Conservation (phyloP, 257 asterid genomes). For the Nicotiana benthamiana region DNA sequence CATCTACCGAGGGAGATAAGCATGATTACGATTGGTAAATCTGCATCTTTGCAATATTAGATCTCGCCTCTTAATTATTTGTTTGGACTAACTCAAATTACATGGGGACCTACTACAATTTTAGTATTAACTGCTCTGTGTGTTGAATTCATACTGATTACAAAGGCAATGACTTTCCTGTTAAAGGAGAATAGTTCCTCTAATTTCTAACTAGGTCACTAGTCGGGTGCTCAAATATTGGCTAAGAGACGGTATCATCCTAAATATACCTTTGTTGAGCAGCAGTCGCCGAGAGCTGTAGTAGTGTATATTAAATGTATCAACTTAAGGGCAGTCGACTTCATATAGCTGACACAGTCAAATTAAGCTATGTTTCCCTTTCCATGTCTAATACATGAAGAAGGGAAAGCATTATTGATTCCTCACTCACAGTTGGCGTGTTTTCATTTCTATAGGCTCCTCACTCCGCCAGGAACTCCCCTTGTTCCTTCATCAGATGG, state of each 20-base stretch:
- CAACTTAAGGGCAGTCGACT: background rate
- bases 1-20: conserved; percentile 34
- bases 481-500: conserved; percentile 67
- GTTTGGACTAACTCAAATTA: background rate
- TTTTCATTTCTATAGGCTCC: conserved; percentile 61
- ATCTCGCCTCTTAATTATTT: background rate
- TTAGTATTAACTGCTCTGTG: background rate
- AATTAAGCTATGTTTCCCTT: background rate
- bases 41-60: background rate
- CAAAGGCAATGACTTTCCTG: background rate
- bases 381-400: background rate
- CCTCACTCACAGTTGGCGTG: background rate
- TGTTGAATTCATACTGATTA: background rate
- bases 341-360: background rate
- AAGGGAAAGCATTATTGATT: background rate
- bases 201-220: background rate
- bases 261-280: background rate
- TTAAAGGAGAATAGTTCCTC: background rate
- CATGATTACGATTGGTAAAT: conserved; percentile 45
- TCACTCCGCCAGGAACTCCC: conserved; percentile 99
- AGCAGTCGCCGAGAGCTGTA: background rate
- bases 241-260: background rate
- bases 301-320: background rate
- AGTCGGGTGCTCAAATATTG: background rate
- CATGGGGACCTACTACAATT: background rate